phyloP scores from a whole-genome alignment of 768 basidiomycete genomes.

The Termitomyces sp. region DNA sequence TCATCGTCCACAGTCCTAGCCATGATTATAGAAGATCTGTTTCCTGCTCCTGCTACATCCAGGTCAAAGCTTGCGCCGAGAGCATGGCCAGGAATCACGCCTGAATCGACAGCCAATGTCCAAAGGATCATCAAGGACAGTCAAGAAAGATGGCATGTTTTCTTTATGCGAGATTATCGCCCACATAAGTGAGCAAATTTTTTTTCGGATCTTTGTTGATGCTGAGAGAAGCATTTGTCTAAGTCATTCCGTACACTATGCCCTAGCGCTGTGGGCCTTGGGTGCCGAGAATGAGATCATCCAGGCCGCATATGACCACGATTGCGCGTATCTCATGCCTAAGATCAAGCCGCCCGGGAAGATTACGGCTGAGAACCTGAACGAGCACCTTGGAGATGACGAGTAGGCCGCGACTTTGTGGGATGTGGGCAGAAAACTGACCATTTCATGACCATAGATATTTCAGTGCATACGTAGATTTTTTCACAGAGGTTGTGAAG shows the following conservation, averaged over 20 bases:
- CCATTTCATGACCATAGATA: slow-evolving; percentile 28
- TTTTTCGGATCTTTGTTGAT: not conserved
- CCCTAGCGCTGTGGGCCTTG: slow-evolving; percentile 19
- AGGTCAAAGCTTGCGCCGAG: slow-evolving; percentile 21
- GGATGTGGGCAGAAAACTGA: not conserved
- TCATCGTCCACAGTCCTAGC: not conserved
- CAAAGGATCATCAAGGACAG: slow-evolving; percentile 38
- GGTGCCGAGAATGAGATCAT: slow-evolving; percentile 21
- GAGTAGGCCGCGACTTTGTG: slow-evolving; percentile 26
- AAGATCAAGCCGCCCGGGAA: slow-evolving; percentile 32
- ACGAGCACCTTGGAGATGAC: slow-evolving; percentile 48
- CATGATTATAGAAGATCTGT: slow-evolving; percentile 15
- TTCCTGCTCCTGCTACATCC: slow-evolving; percentile 22
- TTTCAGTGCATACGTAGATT: slow-evolving; percentile 47
- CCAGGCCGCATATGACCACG: slow-evolving; percentile 26
- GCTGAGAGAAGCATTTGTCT: not conserved
- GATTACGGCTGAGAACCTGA: slow-evolving; percentile 42
- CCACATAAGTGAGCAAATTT: slow-evolving; percentile 42
- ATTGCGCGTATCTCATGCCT: slow-evolving; percentile 23
- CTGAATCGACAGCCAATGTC: slow-evolving; percentile 24
- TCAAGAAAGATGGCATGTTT: slow-evolving; percentile 41
- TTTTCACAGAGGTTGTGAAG: slow-evolving; percentile 35
- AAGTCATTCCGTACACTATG: slow-evolving; percentile 23
- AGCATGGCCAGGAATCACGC: slow-evolving; percentile 26
- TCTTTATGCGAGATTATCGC: slow-evolving; percentile 31